phyloP scores from a whole-genome alignment of 306 rosid species.

The Cucumis cinereus region DNA sequence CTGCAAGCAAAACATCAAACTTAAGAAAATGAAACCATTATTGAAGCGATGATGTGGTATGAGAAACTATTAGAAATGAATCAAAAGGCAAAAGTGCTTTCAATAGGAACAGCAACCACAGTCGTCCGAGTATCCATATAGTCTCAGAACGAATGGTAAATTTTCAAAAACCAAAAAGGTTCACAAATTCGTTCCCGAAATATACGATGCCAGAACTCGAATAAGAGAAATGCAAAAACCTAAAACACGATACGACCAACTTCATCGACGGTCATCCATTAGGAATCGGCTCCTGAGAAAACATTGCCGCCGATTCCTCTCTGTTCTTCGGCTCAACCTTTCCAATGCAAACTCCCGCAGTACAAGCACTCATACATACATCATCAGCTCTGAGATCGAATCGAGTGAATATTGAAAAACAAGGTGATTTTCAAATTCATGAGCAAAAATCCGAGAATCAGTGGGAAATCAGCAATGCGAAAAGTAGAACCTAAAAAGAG shows the following conservation, averaged over 20 bases:
- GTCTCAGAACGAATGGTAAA: slow-evolving; percentile 27
- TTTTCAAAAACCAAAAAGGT: neutral
- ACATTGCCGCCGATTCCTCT: slow-evolving; percentile 19
- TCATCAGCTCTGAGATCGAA: slow-evolving; percentile 40
- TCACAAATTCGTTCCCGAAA: neutral
- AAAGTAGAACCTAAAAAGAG: slow-evolving; percentile 41
- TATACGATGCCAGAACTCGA: neutral
- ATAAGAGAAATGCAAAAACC: slow-evolving; percentile 6
- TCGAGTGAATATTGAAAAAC: neutral
- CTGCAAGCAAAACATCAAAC: slow-evolving; percentile 22
- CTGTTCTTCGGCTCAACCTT: neutral
- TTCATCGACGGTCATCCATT: slow-evolving; percentile 73
- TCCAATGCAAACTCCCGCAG: slow-evolving; percentile 53
- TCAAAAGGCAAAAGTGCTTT: slow-evolving; percentile 42
- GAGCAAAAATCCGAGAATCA: neutral
- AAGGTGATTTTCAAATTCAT: neutral
- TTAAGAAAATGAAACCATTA: neutral
- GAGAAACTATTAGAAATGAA: neutral
- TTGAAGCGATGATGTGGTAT: neutral
- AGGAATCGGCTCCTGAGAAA: slow-evolving; percentile 48
- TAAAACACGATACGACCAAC: slow-evolving; percentile 86
- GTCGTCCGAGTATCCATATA: slow-evolving; percentile 62
- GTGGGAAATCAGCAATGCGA: neutral
- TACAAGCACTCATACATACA: slow-evolving; percentile 62
- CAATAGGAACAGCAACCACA: slow-evolving; percentile 44